Evolutionary conservation across 305 asterid genomes (phyloP), one percentile per base, ranked within the genome.

Genomic region (Fraxinus velutina): DNA sequence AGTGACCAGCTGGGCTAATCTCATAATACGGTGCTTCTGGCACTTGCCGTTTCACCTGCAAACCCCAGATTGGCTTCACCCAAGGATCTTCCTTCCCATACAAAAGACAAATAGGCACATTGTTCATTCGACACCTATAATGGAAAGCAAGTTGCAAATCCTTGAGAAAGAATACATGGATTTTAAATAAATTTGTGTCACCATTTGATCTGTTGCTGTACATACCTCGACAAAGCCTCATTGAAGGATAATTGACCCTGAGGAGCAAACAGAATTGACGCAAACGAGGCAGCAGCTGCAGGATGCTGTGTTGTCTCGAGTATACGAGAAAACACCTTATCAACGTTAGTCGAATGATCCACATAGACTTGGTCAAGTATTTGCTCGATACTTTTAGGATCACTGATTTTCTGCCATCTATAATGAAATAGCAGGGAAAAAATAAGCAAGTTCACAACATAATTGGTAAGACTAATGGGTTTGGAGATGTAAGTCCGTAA

Each of bases 51-150:
- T 93, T 95, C 82, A 89, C 96, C 85, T 86, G 92, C 30, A 90
- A 78, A 57, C 95, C 99, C 89, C 92, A 95, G 60, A 91, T 79
- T 74, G 99, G 99, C 79, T 77, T 86, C 80, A 93, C 99, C 98
- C 99, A 95, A 1, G 97, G 99, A 78, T 95, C 99, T 83, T 95
- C 97, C 88, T 91, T 95, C 44, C 99, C 97, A 47, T 95, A 93
- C 76, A 91, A 82, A 47, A 95, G 98, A 84, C 96, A 92, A 62
- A 93, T 55, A 1, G 97, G 97, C 79, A 90, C 82, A 6, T 89
- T 82, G 87, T 86, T 93, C 85, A 62, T 83, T 81, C 75, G 88
- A 86, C 98, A 95, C 92, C 98, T 95, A 84, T 44, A 70, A 37
- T 39, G 32, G 24, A 34, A 76, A 84, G 70, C 32, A 12, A 27